These are phyloP conservation scores for Colletotrichum costaricense DNA, from an alignment of 2,329 filamentous ascomycete genomes.

Conservation along the genomic window DNA sequence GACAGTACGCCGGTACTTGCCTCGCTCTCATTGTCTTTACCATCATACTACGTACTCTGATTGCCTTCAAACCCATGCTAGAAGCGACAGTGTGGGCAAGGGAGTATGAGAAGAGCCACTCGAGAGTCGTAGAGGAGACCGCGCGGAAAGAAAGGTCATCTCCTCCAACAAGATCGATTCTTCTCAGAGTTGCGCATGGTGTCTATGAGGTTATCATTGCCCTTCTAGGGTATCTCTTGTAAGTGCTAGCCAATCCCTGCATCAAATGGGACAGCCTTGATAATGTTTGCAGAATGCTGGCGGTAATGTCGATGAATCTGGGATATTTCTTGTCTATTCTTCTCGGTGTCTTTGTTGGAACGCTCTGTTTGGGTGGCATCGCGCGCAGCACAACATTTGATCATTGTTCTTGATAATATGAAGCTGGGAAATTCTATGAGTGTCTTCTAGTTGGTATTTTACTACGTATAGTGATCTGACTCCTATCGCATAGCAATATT, in stretches of 20 bases:
- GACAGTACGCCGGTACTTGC: conserved; percentile 19
- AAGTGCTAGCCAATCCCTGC: conserved; percentile 57
- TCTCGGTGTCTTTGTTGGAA: conserved; percentile 79
- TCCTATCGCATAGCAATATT: too few relatives aligned
- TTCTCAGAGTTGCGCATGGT: background rate
- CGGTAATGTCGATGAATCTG: conserved; percentile 83
- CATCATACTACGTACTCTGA: conserved; percentile 13
- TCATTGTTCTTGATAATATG: conserved; percentile 5
- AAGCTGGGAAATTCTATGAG: too few relatives aligned
- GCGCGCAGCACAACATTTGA: conserved; percentile 25
- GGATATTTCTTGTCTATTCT: conserved; percentile 80
- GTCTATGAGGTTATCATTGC: conserved; percentile 16
- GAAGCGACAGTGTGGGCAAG: conserved; percentile 10
- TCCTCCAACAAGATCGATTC: background rate
- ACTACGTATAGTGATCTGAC: too few relatives aligned
- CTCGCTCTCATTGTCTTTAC: conserved; percentile 4
- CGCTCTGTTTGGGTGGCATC: conserved; percentile 70
- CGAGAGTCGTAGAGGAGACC: background rate
- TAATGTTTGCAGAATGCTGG: conserved; percentile 74
- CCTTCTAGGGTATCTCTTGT: conserved; percentile 77
- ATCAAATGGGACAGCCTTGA: background rate
- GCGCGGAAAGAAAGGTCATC: background rate
- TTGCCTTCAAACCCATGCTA: conserved; percentile 19
- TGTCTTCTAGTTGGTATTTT: too few relatives aligned
- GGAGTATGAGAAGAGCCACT: background rate